A percentile compares a stretch with the other conserved stretches of the same genome.
These are phyloP conservation scores for Phytopythium aichiense DNA, from an alignment of 352 stramenopile genomes.

Conservation along the genomic window DNA sequence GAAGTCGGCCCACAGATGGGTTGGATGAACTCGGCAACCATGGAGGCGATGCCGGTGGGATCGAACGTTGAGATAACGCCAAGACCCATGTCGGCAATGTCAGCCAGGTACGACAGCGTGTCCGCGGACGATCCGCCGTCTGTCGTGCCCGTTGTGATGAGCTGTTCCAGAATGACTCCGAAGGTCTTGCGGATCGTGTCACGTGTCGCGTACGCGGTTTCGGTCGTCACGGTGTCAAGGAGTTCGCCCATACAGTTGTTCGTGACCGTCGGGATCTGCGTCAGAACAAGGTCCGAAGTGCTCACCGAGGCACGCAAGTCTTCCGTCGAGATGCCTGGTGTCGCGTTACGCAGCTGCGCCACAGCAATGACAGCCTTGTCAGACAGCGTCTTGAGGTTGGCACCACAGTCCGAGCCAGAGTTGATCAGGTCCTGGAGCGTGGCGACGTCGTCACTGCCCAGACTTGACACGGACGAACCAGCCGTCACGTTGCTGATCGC, in stretches of 20 bases:
- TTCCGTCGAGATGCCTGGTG: slow-evolving; percentile 7
- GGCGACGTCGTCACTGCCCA: slow-evolving; percentile 2
- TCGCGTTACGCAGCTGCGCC: slow-evolving; percentile 14
- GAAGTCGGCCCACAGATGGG: slow-evolving; percentile 53
- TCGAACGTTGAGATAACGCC: slow-evolving; percentile 41
- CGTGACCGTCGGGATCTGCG: slow-evolving; percentile 38
- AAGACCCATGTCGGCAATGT: slow-evolving; percentile 37
- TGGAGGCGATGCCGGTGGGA: slow-evolving; percentile 37
- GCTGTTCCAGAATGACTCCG: slow-evolving; percentile 49
- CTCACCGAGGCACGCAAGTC: slow-evolving; percentile 21
- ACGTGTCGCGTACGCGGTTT: slow-evolving; percentile 36
- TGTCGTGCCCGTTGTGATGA: slow-evolving; percentile 31
- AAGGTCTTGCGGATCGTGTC: slow-evolving; percentile 50
- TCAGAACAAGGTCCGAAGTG: slow-evolving; percentile 23
- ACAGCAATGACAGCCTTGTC: slow-evolving; percentile 21
- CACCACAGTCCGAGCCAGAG: slow-evolving; percentile 14
- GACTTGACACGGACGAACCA: slow-evolving; percentile 4
- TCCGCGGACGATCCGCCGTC: slow-evolving; percentile 25
- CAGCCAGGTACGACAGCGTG: slow-evolving; percentile 28
- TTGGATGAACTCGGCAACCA: slow-evolving; percentile 52
- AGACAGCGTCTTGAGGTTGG: slow-evolving; percentile 22
- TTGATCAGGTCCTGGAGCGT: slow-evolving; percentile 22
- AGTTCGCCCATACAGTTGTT: slow-evolving; percentile 37
- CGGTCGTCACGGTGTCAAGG: slow-evolving; percentile 14
- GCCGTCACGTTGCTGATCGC: slow-evolving; percentile 3